Conservation (phyloP, 2,329 filamentous ascomycete genomes). For the Basipetospora chlamydospora region DNA sequence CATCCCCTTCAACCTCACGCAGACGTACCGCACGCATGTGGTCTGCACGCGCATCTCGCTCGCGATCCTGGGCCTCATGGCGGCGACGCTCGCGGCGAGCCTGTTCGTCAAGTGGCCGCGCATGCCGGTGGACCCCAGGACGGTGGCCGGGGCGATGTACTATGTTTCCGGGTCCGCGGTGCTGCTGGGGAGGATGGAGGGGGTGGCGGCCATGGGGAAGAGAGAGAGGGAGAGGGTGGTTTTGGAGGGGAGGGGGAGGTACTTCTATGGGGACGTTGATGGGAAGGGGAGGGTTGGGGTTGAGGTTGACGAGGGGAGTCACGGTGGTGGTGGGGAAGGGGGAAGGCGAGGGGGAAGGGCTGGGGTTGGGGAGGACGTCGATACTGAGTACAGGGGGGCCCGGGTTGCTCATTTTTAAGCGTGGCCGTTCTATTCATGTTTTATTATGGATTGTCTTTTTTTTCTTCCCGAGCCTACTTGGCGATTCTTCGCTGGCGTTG, state of each 20-base stretch:
- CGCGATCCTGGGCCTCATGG: constrained; percentile 26
- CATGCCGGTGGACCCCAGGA: constrained; percentile 32
- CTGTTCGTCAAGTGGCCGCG: constrained; percentile 27
- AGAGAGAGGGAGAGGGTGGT: constrained; percentile 8
- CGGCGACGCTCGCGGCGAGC: constrained; percentile 22
- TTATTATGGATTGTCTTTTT: neutral
- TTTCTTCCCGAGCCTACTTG: neutral
- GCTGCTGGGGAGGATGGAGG: constrained; percentile 9
- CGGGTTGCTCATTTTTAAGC: no score
- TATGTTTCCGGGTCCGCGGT: constrained; percentile 16
- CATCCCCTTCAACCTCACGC: constrained; percentile 29
- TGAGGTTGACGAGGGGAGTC: neutral
- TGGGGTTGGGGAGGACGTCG: neutral
- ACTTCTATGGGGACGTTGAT: constrained; percentile 8
- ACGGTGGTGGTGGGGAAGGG: neutral
- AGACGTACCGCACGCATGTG: constrained; percentile 22
- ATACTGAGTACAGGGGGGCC: neutral
- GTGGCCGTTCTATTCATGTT: neutral
- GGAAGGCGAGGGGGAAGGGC: neutral
- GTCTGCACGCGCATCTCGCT: constrained; percentile 25
- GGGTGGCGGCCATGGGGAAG: constrained; percentile 5
- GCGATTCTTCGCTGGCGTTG: no score
- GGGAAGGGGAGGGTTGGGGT: constrained; percentile 1
- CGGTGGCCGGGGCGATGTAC: constrained; percentile 29
- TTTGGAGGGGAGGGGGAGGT: constrained; percentile 8